A percentile compares a stretch with the other conserved stretches of the same genome.
Evolutionary conservation across 129 eudicot genomes (phyloP).

Genomic region (Lonicera japonica): DNA sequence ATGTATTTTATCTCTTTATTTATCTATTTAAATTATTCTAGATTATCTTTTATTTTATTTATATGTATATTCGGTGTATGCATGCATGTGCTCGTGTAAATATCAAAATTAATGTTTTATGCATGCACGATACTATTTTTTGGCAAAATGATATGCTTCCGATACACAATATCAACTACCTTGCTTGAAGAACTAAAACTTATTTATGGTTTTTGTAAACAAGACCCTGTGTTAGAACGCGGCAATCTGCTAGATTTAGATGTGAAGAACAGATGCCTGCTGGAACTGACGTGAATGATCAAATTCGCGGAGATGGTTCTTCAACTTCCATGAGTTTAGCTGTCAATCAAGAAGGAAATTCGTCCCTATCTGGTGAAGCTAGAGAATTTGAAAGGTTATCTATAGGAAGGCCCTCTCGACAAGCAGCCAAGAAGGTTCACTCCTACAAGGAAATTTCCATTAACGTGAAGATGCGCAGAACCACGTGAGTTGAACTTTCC

Average conservation of each 20-base stretch:
- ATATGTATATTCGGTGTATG: too few species aligned
- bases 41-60: too few species aligned
- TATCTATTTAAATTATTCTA: too few species aligned
- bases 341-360: conserved; percentile 13
- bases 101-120: too few species aligned
- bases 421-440: conserved; percentile 52
- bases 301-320: conserved; percentile 28
- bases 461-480: conserved; percentile 53
- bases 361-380: neutral
- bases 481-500: conserved; percentile 24
- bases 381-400: conserved; percentile 40
- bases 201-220: neutral
- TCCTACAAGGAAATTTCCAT: conserved; percentile 59
- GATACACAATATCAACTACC: too few species aligned
- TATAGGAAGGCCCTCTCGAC: conserved; percentile 59
- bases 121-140: too few species aligned
- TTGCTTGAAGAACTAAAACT: neutral
- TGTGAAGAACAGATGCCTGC: conserved; percentile 15
- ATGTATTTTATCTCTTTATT: too few species aligned
- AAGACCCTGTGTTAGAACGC: conserved; percentile 36
- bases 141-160: too few species aligned
- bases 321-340: conserved; percentile 10
- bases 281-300: conserved; percentile 17
- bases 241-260: conserved; percentile 37
- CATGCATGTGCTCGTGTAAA: too few species aligned